These are phyloP conservation scores for Castanea mollissima DNA, from an alignment of 306 rosid genomes.

Conservation along the genomic window DNA sequence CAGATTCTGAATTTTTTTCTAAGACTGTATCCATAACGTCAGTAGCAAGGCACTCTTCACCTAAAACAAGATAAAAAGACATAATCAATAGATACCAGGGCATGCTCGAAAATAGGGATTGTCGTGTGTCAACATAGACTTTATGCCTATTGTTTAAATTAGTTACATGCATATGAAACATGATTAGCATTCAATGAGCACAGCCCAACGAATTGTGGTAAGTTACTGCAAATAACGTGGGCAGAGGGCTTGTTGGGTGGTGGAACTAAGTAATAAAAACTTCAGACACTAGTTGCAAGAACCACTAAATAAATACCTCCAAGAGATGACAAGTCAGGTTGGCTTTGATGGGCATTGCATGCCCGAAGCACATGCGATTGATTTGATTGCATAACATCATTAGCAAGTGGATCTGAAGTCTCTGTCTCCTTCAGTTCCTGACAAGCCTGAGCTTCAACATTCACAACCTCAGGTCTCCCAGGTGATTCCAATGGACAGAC, in stretches of 20 bases:
- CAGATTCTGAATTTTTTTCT: slow-evolving; percentile 38
- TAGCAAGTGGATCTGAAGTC: slow-evolving; percentile 32
- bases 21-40: slow-evolving; percentile 26
- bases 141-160: neutral
- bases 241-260: no score
- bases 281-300: slow-evolving; percentile 4
- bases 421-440: slow-evolving; percentile 42
- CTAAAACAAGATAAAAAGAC: slow-evolving; percentile 32
- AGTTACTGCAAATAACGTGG: neutral
- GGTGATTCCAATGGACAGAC: slow-evolving; percentile 42
- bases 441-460: slow-evolving; percentile 47
- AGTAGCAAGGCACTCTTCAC: slow-evolving; percentile 36
- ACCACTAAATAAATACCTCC: slow-evolving; percentile 44
- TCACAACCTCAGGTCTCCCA: slow-evolving; percentile 58
- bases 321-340: slow-evolving; percentile 33
- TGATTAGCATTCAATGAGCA: neutral
- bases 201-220: neutral
- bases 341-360: slow-evolving; percentile 51
- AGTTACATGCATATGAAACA: neutral
- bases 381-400: slow-evolving; percentile 33
- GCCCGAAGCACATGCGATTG: slow-evolving; percentile 49
- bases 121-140: neutral
- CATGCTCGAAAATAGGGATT: neutral
- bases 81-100: neutral
- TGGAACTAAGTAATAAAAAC: neutral